phyloP scores from a whole-genome alignment of 129 eudicot species.

The Deinandra increscens region DNA sequence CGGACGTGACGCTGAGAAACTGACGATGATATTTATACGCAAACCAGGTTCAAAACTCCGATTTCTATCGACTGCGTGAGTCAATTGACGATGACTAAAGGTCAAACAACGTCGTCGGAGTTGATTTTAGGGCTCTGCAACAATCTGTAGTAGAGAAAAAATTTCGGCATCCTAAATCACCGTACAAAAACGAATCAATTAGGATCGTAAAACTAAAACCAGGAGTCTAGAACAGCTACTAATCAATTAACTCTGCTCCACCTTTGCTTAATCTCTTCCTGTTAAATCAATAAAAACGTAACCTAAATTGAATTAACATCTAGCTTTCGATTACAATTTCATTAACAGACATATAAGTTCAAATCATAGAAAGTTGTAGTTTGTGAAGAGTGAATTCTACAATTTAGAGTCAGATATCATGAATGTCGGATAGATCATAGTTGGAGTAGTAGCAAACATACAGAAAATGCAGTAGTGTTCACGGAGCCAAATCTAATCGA shows the following conservation, averaged over 20 bases:
- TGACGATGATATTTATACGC: not conserved
- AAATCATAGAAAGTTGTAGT: conserved; percentile 1
- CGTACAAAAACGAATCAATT: not conserved
- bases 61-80: not conserved
- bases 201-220: not conserved
- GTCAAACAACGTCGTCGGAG: not conserved
- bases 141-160: not conserved
- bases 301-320: not conserved
- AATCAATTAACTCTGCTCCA: not conserved
- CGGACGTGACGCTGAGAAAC: not conserved
- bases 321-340: not conserved
- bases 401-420: not conserved
- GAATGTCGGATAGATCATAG: not conserved
- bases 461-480: not conserved
- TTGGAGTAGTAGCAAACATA: not conserved
- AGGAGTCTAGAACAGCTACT: not conserved
- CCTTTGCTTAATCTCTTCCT: not conserved
- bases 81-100: not conserved
- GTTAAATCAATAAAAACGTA: not conserved
- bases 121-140: not conserved
- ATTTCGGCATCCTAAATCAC: not conserved
- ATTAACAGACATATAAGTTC: not conserved
- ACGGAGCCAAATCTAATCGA: not conserved
- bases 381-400: not conserved
- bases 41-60: not conserved